Evolutionary conservation across 352 stramenopile species (phyloP), one percentile per base, ranked within the genome.

Genomic region (Pelagophyceae sp.): DNA sequence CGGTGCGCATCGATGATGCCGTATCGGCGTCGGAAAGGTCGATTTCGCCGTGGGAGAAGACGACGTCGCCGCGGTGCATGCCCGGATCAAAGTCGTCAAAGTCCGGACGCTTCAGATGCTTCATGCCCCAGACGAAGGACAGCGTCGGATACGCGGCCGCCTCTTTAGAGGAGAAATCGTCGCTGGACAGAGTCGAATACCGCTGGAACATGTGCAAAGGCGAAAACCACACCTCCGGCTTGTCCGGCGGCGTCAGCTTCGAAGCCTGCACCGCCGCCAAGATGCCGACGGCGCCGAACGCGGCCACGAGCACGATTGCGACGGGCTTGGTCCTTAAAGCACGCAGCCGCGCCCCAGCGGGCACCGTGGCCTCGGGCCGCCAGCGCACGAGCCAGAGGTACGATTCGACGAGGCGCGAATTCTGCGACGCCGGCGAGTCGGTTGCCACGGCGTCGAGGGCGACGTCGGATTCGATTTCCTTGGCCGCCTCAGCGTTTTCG

Each of bases 211-310:
- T 82, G 77, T 82, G 79, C 35, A n/a, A 63, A 1, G 27, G 23
- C 37, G 1, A 25, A 33, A 81, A 80, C 75, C 75, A 82, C 77
- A 79, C 45, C 74, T 82, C 79, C 60, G 78, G 76, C 27, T 82
- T 40, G 25, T 32, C 80, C 27, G 79, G 79, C 25, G 79, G 79
- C 74, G 60, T 45, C 27, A 80, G 61, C 15, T 72, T 38, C 27
- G 32, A 72, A n/a, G 76, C 77, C 35, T 75, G 3, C 31, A 3
- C 74, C 20, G 72, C 40, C 5, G 67, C 23, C 32, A 65, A 76
- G 72, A 25, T 35, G 51, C 15, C 6, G 19, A 77, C 38, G 25
- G 35, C 67, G 15, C 2, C 67, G 1, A 76, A 23, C 29, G 27
- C 50, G 2, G 25, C 1, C 2, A 64, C 71, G n/a, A 64, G 25